Evolutionary conservation across 2,329 filamentous ascomycete species (phyloP), one percentile per base, ranked within the genome.

Genomic region (Ascochyta pisi): DNA sequence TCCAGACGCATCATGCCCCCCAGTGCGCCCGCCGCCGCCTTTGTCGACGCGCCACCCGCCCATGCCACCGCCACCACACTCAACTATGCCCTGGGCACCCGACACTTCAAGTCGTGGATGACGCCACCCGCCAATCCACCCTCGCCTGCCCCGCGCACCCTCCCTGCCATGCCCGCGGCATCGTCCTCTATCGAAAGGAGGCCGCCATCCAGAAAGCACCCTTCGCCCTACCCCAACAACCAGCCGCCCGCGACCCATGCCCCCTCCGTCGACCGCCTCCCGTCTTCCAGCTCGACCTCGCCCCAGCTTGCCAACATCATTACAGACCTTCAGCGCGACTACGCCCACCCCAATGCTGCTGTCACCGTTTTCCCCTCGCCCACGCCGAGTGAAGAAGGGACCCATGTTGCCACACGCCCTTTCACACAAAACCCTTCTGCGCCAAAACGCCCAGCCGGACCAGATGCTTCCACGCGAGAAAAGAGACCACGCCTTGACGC

Each of bases 321-420:
- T 5, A 53, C 35, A 27, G 51, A 60, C 12, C 51, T 33, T 27
- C 52, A 53, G 12, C 37, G 37, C 12, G 43, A 42, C 6, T 10
- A 49, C 29, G 38, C 35, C 15, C 46, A 26, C 22, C 41, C 22
- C 39, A 38, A 51, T 27, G 51, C 49, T 4, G 34, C 46, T 19
- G 61, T 70, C 54, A 63, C 74, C 31, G 77, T 83, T 19, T 79
- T 89, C 45, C 84, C 86, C 6, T 88, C 88, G 13, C 86, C 87
- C 29, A 82, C 86, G 12, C 82, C 84, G 10, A 89, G 85, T 68
- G 84, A 89, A 61, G 85, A 87, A 23, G 51, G 51, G 7, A 39
- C 23, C 19, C 16, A 24, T 31, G 6, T 5, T 15, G 24, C 38
- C 24, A 9, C 27, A 29, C 1, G 3, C 27, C 27, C 27, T 10